Evolutionary conservation across 345 rosid genomes (phyloP), one percentile per base, ranked within the genome.

Genomic region (Dipteronia sinensis): DNA sequence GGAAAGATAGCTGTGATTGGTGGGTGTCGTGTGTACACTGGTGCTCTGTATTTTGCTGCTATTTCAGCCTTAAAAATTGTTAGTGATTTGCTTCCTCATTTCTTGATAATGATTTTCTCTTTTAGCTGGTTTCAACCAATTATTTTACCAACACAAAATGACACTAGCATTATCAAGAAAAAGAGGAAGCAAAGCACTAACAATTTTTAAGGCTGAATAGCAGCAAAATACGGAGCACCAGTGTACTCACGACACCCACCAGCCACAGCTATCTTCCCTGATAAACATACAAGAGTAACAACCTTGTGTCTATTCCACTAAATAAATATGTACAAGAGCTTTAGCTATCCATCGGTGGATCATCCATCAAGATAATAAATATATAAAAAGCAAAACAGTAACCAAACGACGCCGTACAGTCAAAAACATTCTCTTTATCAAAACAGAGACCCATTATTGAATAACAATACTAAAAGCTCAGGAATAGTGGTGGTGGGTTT

Each of bases 1-100:
- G 99, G 98, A 83, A 96, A 90, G 86, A 86, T 96, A 82, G 97
- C 97, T 82, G 93, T 96, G 68, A 82, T 94, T 59, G 99, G 99
- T 74, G 99, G 99, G 13, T 96, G 99, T 83, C 91, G 97, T 58
- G 98, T 92, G 85, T 96, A 96, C 85, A 96, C 98, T 2, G 98
- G 97, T 69, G 99, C 98, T 76, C 99, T 97, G 34, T 96, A 96
- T 88, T 92, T 96, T 66, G 95, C 98, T 12, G 97, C 99, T 75
- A 96, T 96, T 79, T 96, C 98, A n/a, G 98, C 99, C 70, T 78
- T 92, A 77, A 92, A 91, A 89, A 89, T 94, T 75, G 98, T 96
- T 13, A 78, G 89, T 81, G 3, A 59, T 77, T 72, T 42, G 3
- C 53, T 68, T 27, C 38, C 44, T 1, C 6, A 40, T 56, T 55